Evolutionary conservation across 2,329 filamentous ascomycete species (phyloP).

Genomic region (Cryphonectria naterciae): DNA sequence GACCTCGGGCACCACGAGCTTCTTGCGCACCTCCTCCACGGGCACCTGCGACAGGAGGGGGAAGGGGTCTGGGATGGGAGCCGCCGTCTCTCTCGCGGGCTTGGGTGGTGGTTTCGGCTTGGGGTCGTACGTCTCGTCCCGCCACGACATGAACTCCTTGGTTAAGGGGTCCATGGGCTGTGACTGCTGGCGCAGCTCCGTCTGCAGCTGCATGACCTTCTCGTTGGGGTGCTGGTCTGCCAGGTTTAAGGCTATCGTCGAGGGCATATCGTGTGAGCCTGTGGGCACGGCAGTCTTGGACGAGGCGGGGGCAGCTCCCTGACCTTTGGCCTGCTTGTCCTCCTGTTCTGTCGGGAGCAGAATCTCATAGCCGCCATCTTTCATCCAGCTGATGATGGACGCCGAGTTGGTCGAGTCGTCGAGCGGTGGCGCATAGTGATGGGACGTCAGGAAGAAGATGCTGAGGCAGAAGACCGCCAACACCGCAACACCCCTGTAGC

Average conservation of each 20-base stretch:
- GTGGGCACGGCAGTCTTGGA: constrained; percentile 13
- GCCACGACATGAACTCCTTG: constrained; percentile 26
- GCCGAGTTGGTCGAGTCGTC: constrained; percentile 17
- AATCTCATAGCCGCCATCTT: constrained; percentile 29
- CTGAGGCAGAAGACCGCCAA: constrained; percentile 24
- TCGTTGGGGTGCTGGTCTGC: constrained; percentile 13
- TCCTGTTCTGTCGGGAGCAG: constrained; percentile 27
- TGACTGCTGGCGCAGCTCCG: constrained; percentile 25
- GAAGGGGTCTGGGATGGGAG: constrained; percentile 44
- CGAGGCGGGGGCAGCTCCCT: constrained; percentile 10
- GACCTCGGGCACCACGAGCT: constrained; percentile 35
- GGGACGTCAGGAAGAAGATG: constrained; percentile 27
- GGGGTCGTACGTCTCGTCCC: constrained; percentile 24
- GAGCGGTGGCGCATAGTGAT: constrained; percentile 6
- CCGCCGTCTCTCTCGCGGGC: constrained; percentile 34
- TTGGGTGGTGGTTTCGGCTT: constrained; percentile 40
- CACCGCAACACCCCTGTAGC: constrained; percentile 25
- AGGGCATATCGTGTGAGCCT: constrained; percentile 5
- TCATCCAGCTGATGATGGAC: constrained; percentile 29
- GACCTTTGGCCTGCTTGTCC: constrained; percentile 22
- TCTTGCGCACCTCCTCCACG: constrained; percentile 30
- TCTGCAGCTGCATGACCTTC: constrained; percentile 20
- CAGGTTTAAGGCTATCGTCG: constrained; percentile 6
- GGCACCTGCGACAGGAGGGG: constrained; percentile 40
- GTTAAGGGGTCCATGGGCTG: constrained; percentile 28